Base-by-base conservation (phyloP, 768 basidiomycete genomes). In the Podaxis rugospora region DNA sequence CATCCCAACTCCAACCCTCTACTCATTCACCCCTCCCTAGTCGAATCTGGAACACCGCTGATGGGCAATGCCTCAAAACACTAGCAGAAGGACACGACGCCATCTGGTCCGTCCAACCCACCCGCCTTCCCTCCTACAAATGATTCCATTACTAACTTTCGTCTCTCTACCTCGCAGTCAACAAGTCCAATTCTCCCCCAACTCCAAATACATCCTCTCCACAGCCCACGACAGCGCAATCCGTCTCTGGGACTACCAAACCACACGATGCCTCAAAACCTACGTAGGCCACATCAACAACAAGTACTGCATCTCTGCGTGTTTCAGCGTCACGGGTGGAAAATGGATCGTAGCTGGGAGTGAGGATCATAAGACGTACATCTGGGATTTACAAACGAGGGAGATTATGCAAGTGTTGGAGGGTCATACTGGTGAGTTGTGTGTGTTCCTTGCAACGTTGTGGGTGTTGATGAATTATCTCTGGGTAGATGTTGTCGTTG, bases 61-160 rank as follows among this genome's bases (percentile, higher is more conserved):
- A 91, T 18, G 95, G 95, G 0, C 95, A 98, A 68, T 99, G 96
- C 73, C 82, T 99, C 28, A 98, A 97, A 74, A 98, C 96, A 0
- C 82, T 99, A 25, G 91, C 93, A 9, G 94, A 97, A 74, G 92
- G 92, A 16, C 87, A 90, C 54, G 86, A 91, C 49, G 90, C 94
- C 1, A 82, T 93, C 64, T 95, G 86, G 90, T 93, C 68, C 14
- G 76, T 70, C 11, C 55, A 39, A 40, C 16, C 11, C 55, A 36
- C 40, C 16, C 51, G 1, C 9, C 14, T 14, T 32, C 3, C 46
- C 25, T 37, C 3, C 21, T 10, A 21, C 51, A 23, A 42, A 27
- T 21, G 32, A 16, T 11, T n/a, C 21, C 50, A 4, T 37, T 50
- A 23, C 55, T 23, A 21, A 52, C n/a, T 39, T 13, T n/a, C 25